Evolutionary conservation across 2,329 filamentous ascomycete species (phyloP), one percentile per base, ranked within the genome.

Genomic region (Diaporthe citri): DNA sequence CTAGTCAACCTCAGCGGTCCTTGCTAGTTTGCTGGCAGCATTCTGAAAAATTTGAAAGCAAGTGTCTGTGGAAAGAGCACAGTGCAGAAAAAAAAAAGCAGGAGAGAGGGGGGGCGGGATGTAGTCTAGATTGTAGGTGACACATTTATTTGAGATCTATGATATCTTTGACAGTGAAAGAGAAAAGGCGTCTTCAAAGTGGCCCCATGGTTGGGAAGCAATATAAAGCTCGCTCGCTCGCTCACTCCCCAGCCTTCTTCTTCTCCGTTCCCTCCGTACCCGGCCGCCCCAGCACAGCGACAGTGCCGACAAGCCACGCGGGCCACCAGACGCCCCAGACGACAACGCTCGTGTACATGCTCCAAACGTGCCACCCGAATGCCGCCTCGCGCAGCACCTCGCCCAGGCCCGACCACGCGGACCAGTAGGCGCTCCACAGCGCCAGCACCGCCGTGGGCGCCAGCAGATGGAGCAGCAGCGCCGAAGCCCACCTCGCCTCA

Each of bases 291-390:
- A 91, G 83, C 59, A 92, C 86, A 34, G 90, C 85, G 8, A 92
- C 82, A 75, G 87, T 86, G 2, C 89, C 94, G 9, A 92, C 89
- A 51, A 97, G 83, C 96, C 96, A 98, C 10, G 95, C 95, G 0
- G 96, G 96, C 93, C 95, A 97, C 96, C 96, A 98, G 57, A 98
- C 92, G 82, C 95, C 94, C 94, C 95, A 98, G n/a, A 98, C 89
- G 15, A 97, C 91, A 25, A 98, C 91, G 75, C 94, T 93, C 1
- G 95, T 97, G 86, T 95, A 97, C 89, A 97, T 91, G 1, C 95
- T 95, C 91, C 93, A 95, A 17, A 98, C 92, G 80, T 95, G 90
- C 95, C 95, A 98, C 0, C 94, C 95, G 82, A 97, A 95, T 7
- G 94, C 94, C 1, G 95, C 94, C 81, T 93, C 89, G 39, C 88